These are phyloP conservation scores for Candida qinlingensis DNA, from an alignment of 805 yeast species.

Conservation along the genomic window DNA sequence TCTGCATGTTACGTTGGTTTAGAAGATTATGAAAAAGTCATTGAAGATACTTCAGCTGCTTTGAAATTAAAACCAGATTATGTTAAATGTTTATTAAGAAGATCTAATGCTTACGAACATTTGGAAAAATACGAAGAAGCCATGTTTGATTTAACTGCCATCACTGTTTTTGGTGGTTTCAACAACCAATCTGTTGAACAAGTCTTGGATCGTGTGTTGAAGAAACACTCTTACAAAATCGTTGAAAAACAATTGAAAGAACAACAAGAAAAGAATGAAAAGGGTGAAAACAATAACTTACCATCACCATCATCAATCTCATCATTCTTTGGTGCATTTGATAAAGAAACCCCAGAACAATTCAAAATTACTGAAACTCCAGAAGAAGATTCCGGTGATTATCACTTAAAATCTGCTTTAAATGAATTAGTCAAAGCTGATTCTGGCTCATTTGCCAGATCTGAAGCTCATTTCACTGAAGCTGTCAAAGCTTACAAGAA, in stretches of 20 bases:
- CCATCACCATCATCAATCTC: conserved; percentile 82
- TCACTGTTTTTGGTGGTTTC: conserved; percentile 81
- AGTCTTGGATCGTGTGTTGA: conserved; percentile 81
- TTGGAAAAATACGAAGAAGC: conserved; percentile 77
- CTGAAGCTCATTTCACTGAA: conserved; percentile 43
- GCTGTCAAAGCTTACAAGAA: conserved; percentile 45
- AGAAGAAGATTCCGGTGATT: conserved; percentile 47
- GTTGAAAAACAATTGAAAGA: conserved; percentile 54
- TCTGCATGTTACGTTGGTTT: conserved; percentile 92
- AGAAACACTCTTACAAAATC: conserved; percentile 68
- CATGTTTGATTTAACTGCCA: conserved; percentile 84
- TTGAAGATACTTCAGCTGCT: conserved; percentile 85
- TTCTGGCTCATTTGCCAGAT: conserved; percentile 31
- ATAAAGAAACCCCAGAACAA: conserved; percentile 42
- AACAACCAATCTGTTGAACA: conserved; percentile 72
- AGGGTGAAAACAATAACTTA: conserved; percentile 33
- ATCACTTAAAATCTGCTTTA: conserved; percentile 60
- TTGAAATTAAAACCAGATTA: conserved; percentile 83
- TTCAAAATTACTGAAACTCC: conserved; percentile 39
- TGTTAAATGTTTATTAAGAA: conserved; percentile 84
- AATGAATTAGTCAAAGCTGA: conserved; percentile 44
- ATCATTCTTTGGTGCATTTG: conserved; percentile 86
- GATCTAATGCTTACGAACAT: conserved; percentile 88
- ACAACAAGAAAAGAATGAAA: conserved; percentile 8
- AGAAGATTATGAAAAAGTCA: conserved; percentile 73